Evolutionary conservation across 352 stramenopile species (phyloP).

Genomic region (Globisporangium cederbergense): DNA sequence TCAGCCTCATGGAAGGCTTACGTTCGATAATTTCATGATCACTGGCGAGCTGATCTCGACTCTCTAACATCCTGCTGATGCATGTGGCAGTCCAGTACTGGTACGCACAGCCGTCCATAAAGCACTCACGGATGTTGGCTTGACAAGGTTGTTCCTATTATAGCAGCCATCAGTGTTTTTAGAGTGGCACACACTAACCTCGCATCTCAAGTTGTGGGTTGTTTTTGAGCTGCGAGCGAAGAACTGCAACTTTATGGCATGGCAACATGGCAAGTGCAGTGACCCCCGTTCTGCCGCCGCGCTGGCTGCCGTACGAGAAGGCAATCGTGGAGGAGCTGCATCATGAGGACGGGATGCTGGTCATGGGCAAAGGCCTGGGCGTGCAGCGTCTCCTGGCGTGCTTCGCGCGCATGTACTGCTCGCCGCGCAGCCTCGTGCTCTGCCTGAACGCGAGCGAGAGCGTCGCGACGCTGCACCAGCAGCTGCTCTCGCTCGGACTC

Average conservation of each 20-base stretch:
- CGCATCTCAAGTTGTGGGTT: not conserved
- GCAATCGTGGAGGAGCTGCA: conserved; percentile 69
- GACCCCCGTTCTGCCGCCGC: conserved; percentile 21
- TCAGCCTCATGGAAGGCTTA: no score
- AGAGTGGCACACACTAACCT: not conserved
- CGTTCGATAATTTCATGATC: no score
- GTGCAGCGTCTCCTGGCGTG: conserved; percentile 81
- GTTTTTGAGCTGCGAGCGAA: not conserved
- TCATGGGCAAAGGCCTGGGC: conserved; percentile 92
- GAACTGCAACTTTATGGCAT: not conserved
- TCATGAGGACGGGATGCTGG: conserved; percentile 87
- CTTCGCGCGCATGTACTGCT: conserved; percentile 91
- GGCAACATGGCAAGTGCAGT: not conserved
- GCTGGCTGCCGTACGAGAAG: conserved; percentile 77
- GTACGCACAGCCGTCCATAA: no score
- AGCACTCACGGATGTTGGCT: no score
- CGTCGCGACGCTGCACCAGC: conserved; percentile 63
- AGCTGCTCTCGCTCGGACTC: conserved; percentile 88
- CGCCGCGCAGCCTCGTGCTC: conserved; percentile 80
- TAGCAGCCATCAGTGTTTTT: not conserved
- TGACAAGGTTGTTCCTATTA: no score
- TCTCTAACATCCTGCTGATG: no score
- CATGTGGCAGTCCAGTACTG: no score
- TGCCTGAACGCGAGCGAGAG: conserved; percentile 92
- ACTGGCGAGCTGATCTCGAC: no score